Percentiles rank a stretch among this genome's conserved stretches.
phyloP scores from a whole-genome alignment of 805 yeast species.

The Pichia eremophila region DNA sequence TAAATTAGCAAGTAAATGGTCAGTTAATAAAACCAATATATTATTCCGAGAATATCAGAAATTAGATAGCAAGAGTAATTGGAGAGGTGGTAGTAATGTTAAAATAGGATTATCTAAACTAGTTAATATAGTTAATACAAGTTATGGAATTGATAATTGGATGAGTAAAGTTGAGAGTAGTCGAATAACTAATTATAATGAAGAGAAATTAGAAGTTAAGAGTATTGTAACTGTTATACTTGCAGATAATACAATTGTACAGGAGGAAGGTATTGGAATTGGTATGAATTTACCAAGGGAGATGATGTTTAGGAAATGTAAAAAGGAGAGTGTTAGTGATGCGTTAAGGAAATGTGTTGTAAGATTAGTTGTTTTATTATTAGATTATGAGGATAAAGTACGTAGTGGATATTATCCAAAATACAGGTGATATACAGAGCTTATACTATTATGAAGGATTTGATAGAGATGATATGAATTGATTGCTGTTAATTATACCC shows the following conservation, averaged over 20 bases:
- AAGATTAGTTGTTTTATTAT: conserved; percentile 24
- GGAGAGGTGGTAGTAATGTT: not conserved
- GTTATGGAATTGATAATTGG: conserved; percentile 49
- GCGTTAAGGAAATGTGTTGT: conserved; percentile 36
- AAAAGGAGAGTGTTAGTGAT: conserved; percentile 40
- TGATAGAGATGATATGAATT: conserved; percentile 22
- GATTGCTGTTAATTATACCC: conserved; percentile 32
- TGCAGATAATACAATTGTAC: conserved; percentile 34
- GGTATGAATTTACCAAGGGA: conserved; percentile 26
- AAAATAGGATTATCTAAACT: conserved; percentile 14
- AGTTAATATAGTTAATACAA: conserved; percentile 34
- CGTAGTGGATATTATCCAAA: conserved; percentile 17
- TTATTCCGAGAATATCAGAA: conserved; percentile 7
- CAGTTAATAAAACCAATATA: conserved; percentile 14
- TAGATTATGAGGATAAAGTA: conserved; percentile 21
- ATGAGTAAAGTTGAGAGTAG: conserved; percentile 10
- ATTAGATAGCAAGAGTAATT: not conserved
- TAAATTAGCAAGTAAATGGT: conserved; percentile 21
- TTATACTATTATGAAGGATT: not conserved
- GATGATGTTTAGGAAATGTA: conserved; percentile 29
- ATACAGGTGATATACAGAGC: conserved; percentile 2
- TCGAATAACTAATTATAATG: not conserved
- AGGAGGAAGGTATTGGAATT: conserved; percentile 32
- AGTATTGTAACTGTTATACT: conserved; percentile 27
- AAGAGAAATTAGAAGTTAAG: conserved; percentile 9